Conservation (phyloP, 495 filamentous ascomycete genomes). For the Glutinoglossum americanum region DNA sequence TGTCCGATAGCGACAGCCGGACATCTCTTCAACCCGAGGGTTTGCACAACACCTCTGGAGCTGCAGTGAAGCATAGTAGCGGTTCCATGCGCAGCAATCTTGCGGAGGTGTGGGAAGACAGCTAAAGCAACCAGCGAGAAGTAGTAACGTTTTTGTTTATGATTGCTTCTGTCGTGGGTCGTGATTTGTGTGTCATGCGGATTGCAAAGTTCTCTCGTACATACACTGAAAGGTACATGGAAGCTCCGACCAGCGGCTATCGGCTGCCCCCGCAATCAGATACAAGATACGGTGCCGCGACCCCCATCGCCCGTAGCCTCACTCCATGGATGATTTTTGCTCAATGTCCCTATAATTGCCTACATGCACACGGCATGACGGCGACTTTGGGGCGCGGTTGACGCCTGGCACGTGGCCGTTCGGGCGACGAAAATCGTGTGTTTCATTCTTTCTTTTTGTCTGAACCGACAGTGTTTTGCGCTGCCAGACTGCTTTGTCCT, state of each 20-base stretch:
- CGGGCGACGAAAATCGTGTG: neutral
- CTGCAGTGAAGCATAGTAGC: neutral
- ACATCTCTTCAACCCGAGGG: neutral
- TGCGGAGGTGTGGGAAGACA: neutral
- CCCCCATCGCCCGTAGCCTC: neutral
- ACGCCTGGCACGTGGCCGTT: neutral
- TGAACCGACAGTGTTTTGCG: neutral
- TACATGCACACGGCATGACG: neutral
- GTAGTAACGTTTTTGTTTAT: neutral
- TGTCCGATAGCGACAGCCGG: neutral
- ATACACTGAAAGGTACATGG: neutral
- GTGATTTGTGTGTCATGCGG: neutral
- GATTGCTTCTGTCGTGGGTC: neutral
- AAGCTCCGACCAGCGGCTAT: neutral
- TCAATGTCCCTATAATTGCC: neutral
- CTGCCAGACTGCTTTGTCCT: neutral
- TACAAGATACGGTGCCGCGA: neutral
- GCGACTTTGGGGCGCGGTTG: neutral
- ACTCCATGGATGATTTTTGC: neutral
- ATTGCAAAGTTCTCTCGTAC: slow-evolving; percentile 1
- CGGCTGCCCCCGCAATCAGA: neutral
- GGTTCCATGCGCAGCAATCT: slow-evolving; percentile 1
- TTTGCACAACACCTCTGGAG: neutral
- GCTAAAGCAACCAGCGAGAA: neutral
- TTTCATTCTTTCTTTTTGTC: neutral